Base-by-base conservation (phyloP, 2,329 filamentous ascomycete genomes). In the Alternaria ethzedia region DNA sequence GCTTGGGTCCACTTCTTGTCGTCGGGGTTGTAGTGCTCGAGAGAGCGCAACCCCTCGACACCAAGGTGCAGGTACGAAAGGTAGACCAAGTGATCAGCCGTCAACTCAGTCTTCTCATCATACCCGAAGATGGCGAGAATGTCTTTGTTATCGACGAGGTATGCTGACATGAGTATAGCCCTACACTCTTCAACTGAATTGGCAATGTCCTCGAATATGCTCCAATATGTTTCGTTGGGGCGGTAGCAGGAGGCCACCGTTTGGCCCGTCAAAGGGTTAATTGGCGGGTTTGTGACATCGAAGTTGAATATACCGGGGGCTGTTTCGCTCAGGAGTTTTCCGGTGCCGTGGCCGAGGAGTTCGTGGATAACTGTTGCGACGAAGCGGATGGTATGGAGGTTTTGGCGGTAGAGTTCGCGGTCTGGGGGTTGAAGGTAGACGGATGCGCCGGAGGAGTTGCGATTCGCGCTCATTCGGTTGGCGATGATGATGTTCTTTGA, bases 51-150 rank as follows among this genome's bases (percentile, higher is more conserved):
- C 4, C 26, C 49, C 3, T 51, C 49, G 5, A 30, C 17, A 11
- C 49, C 49, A 11, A 51, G 23, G 21, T 51, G 23, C 1, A 51
- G 2, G 0, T 51, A 51, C 0, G n/a, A 17, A n/a, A 17, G 10
- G 4, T 21, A 51, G 0, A 26, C 0, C 15, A 51, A 3, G 11
- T 51, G 0, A 3, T 23, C 49, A 8, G 49, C 25, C 5, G 26
- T 51, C 2, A 51, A 0, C 4, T 0, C 11, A 30, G 0, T 26
- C 0, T 21, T 8, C 1, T 32, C 49, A 4, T 20, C 15, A 1
- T 51, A 51, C 4, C 26, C 49, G 9, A 51, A 51, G 3, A 51
- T 20, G 0, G 5, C 25, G 6, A 51, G 26, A 0, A 51, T 7
- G 0, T 51, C 47, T n/a, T 11, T 26, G n/a, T 20, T 26, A 0